Conservation (phyloP, 2,329 filamentous ascomycete species). For the Aspergillus sclerotialis region DNA sequence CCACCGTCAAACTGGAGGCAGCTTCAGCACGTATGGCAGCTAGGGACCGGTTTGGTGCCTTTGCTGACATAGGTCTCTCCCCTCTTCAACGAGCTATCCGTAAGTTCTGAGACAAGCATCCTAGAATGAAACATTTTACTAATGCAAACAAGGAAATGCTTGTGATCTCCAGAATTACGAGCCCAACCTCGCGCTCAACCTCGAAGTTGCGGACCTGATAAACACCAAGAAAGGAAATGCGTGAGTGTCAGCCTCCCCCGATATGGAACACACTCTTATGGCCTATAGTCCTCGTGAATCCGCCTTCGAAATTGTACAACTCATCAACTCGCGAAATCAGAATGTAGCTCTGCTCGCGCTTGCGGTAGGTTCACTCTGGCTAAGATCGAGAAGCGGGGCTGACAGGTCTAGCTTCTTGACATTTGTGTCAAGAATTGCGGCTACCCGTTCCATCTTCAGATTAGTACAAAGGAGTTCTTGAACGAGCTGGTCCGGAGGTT, state of each 20-base stretch:
- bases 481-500: slow-evolving; percentile 97
- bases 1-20: slow-evolving; percentile 67
- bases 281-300: slow-evolving; percentile 71
- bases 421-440: slow-evolving; percentile 99
- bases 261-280: slow-evolving; percentile 1
- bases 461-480: slow-evolving; percentile 96
- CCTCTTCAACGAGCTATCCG: slow-evolving; percentile 90
- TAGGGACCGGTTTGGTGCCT: slow-evolving; percentile 84
- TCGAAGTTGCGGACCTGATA: slow-evolving; percentile 93
- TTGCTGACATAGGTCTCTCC: slow-evolving; percentile 69
- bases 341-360: slow-evolving; percentile 89
- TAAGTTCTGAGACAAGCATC: slow-evolving; percentile 36
- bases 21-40: slow-evolving; percentile 91
- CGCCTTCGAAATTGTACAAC: slow-evolving; percentile 83
- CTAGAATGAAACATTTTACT: slow-evolving; percentile 5
- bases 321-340: slow-evolving; percentile 93
- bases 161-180: slow-evolving; percentile 98
- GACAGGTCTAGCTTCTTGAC: slow-evolving; percentile 63
- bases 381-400: slow-evolving; percentile 7
- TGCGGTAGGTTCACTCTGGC: slow-evolving; percentile 43
- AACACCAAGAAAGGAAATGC: slow-evolving; percentile 96
- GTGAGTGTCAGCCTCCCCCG: slow-evolving; percentile 33
- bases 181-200: slow-evolving; percentile 89
- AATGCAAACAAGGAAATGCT: slow-evolving; percentile 58
- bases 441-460: slow-evolving; percentile 97